Evolutionary conservation across 495 filamentous ascomycete species (phyloP).

Genomic region (Penicillium odoratum): DNA sequence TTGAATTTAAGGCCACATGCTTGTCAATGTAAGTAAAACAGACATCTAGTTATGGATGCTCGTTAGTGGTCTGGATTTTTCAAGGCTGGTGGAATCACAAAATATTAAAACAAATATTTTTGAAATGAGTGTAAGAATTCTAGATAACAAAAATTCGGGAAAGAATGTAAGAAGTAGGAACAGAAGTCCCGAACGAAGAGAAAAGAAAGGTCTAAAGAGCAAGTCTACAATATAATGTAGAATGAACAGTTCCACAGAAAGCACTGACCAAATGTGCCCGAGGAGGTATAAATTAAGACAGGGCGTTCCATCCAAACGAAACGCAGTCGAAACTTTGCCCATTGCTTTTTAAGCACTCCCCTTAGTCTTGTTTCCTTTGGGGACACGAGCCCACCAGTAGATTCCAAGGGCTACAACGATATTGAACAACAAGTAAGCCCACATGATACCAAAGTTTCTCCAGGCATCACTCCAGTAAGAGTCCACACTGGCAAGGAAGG

Average conservation of each 20-base stretch:
- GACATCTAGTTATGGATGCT: too few species aligned
- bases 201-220: neutral
- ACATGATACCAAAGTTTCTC: constrained; percentile 61
- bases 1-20: neutral
- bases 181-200: too few species aligned
- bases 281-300: neutral
- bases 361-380: constrained; percentile 8
- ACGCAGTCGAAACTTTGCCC: neutral
- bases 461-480: constrained; percentile 55
- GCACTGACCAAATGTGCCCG: neutral
- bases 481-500: constrained; percentile 48
- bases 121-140: neutral
- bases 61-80: too few species aligned
- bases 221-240: neutral
- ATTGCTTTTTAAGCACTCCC: neutral
- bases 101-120: neutral
- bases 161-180: neutral
- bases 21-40: too few species aligned
- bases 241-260: neutral
- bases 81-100: neutral
- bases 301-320: neutral
- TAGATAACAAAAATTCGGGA: neutral
- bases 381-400: constrained; percentile 48
- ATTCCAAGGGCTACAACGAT: constrained; percentile 58
- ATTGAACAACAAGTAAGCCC: constrained; percentile 66